Evolutionary conservation across 495 filamentous ascomycete species (phyloP), one percentile per base, ranked within the genome.

Genomic region (Cercophora samala): DNA sequence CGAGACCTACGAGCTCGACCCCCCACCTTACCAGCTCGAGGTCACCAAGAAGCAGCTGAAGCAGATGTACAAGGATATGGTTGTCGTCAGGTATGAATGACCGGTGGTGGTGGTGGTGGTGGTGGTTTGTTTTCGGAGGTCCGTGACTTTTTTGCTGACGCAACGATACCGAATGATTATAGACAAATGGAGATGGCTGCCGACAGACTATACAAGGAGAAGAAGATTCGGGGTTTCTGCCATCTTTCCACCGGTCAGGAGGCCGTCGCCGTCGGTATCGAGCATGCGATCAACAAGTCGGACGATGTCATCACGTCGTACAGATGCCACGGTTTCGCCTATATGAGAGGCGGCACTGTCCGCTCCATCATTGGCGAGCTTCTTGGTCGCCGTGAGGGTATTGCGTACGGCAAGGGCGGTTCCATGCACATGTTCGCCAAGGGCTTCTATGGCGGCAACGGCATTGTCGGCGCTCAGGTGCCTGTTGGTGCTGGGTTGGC

Each of bases 381-480:
- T 63, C 87, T 99, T 29, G 95, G 95, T 70, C 90, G 95, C 70
- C 88, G 95, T 74, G 93, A 93, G 74, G 95, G 95, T 81, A 98
- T 99, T 77, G 92, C 95, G 64, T 94, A 96, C 84, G 95, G 95
- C 75, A 99, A 99, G 86, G 95, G 95, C 74, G 95, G 95, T 70
- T 96, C 92, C 65, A 99, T 99, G 95, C 95, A 99, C 85, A 99
- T 99, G 95, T 99, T 99, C 85, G 84, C 93, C 73, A 91, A 92
- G 79, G 93, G 93, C 69, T 99, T 99, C 86, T 99, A 93, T 76
- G 95, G 95, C 75, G 95, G 95, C 72, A 99, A 99, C 80, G 95
- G 95, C 81, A 99, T 99, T 71, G 95, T 99, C 77, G 95, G 95
- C 80, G 95, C 95, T 69, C 95, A 99, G 84, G 95, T 99, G 46